These are phyloP conservation scores for Lactifluus hygrophoroides DNA, from an alignment of 768 basidiomycete genomes.

Conservation along the genomic window DNA sequence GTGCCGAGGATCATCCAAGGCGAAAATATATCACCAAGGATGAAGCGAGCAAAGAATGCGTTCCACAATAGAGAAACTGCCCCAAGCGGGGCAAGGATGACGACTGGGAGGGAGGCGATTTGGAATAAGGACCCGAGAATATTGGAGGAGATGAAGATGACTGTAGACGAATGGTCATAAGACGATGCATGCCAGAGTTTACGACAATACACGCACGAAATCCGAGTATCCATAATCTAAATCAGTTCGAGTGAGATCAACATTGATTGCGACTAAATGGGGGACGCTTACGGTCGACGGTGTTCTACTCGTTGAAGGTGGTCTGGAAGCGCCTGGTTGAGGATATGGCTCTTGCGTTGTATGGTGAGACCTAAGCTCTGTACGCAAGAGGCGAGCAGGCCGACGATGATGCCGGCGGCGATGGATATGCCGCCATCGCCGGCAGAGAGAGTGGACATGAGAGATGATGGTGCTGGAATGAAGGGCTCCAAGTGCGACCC, in stretches of 20 bases:
- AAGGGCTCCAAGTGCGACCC: too few relatives aligned
- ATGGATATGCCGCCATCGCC: slow-evolving; percentile 30
- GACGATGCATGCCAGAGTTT: slow-evolving; percentile 2
- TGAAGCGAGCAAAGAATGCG: slow-evolving; percentile 77
- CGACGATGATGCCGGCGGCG: slow-evolving; percentile 41
- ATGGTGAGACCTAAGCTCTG: slow-evolving; percentile 88
- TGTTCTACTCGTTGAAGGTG: slow-evolving; percentile 59
- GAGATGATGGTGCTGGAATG: background rate
- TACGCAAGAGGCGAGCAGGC: slow-evolving; percentile 78
- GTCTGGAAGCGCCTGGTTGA: slow-evolving; percentile 66
- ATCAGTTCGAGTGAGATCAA: background rate
- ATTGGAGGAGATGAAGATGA: slow-evolving; percentile 83
- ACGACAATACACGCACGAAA: slow-evolving; percentile 39
- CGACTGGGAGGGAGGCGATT: slow-evolving; percentile 88
- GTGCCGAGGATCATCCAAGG: slow-evolving; percentile 83
- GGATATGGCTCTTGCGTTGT: slow-evolving; percentile 87
- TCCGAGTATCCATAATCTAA: slow-evolving; percentile 78
- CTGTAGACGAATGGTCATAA: slow-evolving; percentile 21
- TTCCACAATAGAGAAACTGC: slow-evolving; percentile 93
- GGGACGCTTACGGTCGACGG: slow-evolving; percentile 59
- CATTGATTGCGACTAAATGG: slow-evolving; percentile 3
- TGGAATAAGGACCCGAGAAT: slow-evolving; percentile 83
- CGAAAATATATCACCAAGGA: slow-evolving; percentile 82
- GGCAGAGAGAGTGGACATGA: slow-evolving; percentile 22
- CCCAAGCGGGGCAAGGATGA: slow-evolving; percentile 88